Percentiles rank a stretch among this genome's conserved stretches.
phyloP scores from a whole-genome alignment of 352 stramenopile species.

The Globisporangium acanthophoron region DNA sequence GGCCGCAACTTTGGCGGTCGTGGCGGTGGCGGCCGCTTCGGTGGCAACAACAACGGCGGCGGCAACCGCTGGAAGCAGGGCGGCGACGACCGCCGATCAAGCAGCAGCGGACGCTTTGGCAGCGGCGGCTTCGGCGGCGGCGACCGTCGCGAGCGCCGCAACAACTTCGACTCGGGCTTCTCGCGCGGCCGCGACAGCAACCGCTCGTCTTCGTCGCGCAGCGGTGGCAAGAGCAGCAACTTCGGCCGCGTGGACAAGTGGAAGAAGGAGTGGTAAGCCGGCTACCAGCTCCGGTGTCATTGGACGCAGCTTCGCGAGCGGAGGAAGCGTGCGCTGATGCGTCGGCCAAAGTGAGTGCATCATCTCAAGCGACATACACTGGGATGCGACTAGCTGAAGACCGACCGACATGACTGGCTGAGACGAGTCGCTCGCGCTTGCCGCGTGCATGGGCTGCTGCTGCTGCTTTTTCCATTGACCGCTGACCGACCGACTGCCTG shows the following conservation, averaged over 20 bases:
- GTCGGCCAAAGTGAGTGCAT: neutral
- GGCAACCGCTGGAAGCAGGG: slow-evolving; percentile 22
- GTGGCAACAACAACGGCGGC: slow-evolving; percentile 14
- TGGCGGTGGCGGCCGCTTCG: slow-evolving; percentile 25
- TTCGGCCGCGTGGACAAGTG: slow-evolving; percentile 27
- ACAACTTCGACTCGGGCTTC: slow-evolving; percentile 42
- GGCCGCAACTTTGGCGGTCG: slow-evolving; percentile 8
- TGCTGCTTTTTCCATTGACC: neutral
- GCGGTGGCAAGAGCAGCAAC: slow-evolving; percentile 14
- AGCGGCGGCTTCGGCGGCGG: slow-evolving; percentile 17
- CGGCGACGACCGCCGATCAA: slow-evolving; percentile 18
- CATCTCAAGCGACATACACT: neutral
- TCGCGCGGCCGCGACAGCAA: slow-evolving; percentile 18
- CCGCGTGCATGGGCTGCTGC: neutral
- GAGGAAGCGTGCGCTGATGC: neutral
- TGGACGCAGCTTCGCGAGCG: neutral
- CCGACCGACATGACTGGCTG: neutral
- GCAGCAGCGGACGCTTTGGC: slow-evolving; percentile 16
- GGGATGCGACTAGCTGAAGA: too few species aligned
- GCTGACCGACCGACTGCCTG: neutral
- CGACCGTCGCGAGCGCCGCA: slow-evolving; percentile 17
- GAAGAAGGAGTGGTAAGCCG: slow-evolving; percentile 21
- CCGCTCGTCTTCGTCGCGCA: slow-evolving; percentile 6
- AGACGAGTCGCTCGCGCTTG: neutral
- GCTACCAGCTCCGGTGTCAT: neutral